A percentile compares a stretch with the other conserved stretches of the same genome.
These are phyloP conservation scores for Fusarium nanum DNA, from an alignment of 2,329 filamentous ascomycete genomes.

Conservation along the genomic window DNA sequence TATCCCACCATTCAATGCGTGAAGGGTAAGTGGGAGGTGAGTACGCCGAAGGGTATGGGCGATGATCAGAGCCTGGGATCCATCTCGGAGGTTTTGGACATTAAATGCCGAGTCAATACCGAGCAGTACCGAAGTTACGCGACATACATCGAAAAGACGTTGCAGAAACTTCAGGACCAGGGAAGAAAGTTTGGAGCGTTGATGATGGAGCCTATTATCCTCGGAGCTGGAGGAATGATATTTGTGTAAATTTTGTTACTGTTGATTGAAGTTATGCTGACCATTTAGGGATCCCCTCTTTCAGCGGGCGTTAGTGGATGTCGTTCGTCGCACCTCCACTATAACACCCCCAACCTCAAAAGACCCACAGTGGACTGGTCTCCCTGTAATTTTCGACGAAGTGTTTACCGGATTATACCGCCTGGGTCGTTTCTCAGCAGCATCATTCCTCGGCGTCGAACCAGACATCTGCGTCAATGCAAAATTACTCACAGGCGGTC, in stretches of 20 bases:
- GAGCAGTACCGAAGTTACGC: conserved; percentile 66
- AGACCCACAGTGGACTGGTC: conserved; percentile 70
- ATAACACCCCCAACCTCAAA: background rate
- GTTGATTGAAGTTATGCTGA: conserved; percentile 5
- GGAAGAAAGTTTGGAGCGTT: conserved; percentile 79
- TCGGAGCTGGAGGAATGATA: conserved; percentile 87
- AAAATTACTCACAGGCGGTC: conserved; percentile 83
- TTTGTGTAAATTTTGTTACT: conserved; percentile 69
- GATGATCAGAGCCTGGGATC: conserved; percentile 57
- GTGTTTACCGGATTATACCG: conserved; percentile 90
- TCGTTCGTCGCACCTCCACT: conserved; percentile 67
- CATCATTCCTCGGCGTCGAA: conserved; percentile 74
- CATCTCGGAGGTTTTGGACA: conserved; percentile 70
- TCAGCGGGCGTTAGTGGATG: conserved; percentile 75
- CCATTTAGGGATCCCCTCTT: conserved; percentile 78
- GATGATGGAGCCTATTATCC: conserved; percentile 82
- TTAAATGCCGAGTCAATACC: conserved; percentile 60
- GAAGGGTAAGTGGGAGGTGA: conserved; percentile 73
- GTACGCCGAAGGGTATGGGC: conserved; percentile 62
- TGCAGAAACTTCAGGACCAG: conserved; percentile 64
- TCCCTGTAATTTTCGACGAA: conserved; percentile 86
- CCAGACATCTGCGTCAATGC: conserved; percentile 85
- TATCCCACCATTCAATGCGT: conserved; percentile 78
- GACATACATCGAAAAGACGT: conserved; percentile 65
- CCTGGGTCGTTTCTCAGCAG: conserved; percentile 76